Evolutionary conservation across 768 basidiomycete genomes (phyloP), one percentile per base, ranked within the genome.

Genomic region (Amanita thiersii): DNA sequence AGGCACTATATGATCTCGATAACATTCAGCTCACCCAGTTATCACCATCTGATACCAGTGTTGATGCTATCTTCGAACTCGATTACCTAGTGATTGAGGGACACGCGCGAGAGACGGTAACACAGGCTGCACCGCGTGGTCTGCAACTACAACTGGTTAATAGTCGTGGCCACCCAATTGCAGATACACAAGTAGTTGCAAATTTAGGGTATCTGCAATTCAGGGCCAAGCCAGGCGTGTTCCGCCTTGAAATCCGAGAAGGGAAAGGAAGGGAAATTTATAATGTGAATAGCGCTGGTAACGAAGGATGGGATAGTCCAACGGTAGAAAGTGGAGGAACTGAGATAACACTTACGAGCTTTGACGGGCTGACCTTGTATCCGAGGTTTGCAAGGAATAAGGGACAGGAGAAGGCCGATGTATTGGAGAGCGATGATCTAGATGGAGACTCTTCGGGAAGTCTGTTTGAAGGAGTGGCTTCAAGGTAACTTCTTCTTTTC

Each of bases 181-280:
- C 86, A 5, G 92, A 96, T 51, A 98, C 96, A 0, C 85, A 81
- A 44, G 82, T 98, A 28, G 88, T 96, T 41, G 90, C 86, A 3
- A 99, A 98, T 56, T 66, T 98, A 4, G 96, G 96, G 1, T 99
- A 99, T 60, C 64, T 97, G 41, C 96, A 99, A 56, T 92, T 98
- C 66, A 91, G 90, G 57, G 84, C 87, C 1, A 85, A 75, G 40
- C 96, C 96, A 0, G 96, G 96, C 1, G 79, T 87, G 0, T 93
- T 85, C 65, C 67, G 72, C 34, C 68, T 97, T 1, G 79, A 81
- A 49, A 91, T 98, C 40, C 75, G 93, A 1, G 70, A 77, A 23
- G 93, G 94, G 0, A 69, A 82, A 14, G 88, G 89, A 4, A 69
- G 75, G 34, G 80, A 91, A 12, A 77, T 98, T 11, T 97, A 79